These are phyloP conservation scores for Xylaria bambusicola DNA, from an alignment of 495 filamentous ascomycete species.

Conservation along the genomic window DNA sequence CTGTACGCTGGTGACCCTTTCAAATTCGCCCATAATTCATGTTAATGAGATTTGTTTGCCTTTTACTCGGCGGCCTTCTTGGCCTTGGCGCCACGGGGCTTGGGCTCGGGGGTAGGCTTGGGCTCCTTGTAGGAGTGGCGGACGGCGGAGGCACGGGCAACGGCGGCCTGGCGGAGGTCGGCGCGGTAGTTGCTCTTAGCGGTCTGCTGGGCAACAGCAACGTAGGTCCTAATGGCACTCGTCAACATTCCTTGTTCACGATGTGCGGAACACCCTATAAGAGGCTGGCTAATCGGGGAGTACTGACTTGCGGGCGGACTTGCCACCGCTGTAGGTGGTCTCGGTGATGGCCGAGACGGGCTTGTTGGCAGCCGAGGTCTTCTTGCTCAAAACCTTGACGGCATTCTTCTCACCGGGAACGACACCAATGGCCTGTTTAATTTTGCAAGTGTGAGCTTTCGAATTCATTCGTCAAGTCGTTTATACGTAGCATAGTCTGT, in stretches of 20 bases:
- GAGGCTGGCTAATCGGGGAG: neutral
- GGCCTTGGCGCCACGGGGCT: slow-evolving; percentile 81
- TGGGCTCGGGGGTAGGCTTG: slow-evolving; percentile 72
- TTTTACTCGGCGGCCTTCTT: slow-evolving; percentile 64
- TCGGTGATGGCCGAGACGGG: slow-evolving; percentile 66
- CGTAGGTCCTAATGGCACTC: slow-evolving; percentile 78
- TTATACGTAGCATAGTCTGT: slow-evolving; percentile 5
- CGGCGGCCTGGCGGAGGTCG: slow-evolving; percentile 83
- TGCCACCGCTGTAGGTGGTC: slow-evolving; percentile 66
- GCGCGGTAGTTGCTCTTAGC: slow-evolving; percentile 82
- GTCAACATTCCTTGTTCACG: slow-evolving; percentile 20
- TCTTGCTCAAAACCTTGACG: slow-evolving; percentile 81
- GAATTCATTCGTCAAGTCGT: slow-evolving; percentile 11
- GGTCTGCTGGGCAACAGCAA: slow-evolving; percentile 73
- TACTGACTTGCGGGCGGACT: slow-evolving; percentile 77
- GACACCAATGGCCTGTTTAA: slow-evolving; percentile 77
- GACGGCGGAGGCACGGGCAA: slow-evolving; percentile 86
- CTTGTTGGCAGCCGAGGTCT: slow-evolving; percentile 66
- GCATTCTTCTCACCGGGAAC: slow-evolving; percentile 65
- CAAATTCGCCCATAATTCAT: slow-evolving; percentile 20
- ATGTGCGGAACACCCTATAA: neutral
- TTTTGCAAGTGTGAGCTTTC: slow-evolving; percentile 29
- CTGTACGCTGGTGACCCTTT: slow-evolving; percentile 15
- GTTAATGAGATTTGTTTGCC: slow-evolving; percentile 27
- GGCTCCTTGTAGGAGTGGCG: slow-evolving; percentile 73